Percentiles rank a stretch among this genome's conserved stretches.
phyloP scores from a whole-genome alignment of 2,329 filamentous ascomycete genomes.

The Fusarium acutatum region DNA sequence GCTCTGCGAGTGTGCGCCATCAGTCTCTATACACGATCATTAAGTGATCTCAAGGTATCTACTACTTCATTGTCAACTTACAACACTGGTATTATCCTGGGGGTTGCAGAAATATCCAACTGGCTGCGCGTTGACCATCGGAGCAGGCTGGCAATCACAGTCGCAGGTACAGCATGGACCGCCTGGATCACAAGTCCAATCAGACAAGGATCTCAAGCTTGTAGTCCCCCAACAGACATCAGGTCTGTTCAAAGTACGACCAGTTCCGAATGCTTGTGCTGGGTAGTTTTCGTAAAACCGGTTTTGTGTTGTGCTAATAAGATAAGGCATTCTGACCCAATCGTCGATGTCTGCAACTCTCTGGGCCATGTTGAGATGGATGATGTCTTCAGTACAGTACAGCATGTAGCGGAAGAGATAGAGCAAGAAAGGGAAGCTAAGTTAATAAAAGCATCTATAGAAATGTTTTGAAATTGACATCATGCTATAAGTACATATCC shows the following conservation, averaged over 20 bases:
- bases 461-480: neutral
- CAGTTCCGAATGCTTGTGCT: neutral
- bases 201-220: conserved; percentile 1
- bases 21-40: conserved; percentile 4
- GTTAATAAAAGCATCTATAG: too few species aligned
- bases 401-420: neutral
- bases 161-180: conserved; percentile 14
- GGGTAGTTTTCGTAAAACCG: neutral
- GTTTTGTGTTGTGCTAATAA: neutral
- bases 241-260: neutral
- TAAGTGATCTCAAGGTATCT: neutral
- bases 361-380: conserved; percentile 4
- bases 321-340: neutral
- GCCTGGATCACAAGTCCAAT: conserved; percentile 4
- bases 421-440: neutral
- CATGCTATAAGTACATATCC: neutral
- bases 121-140: neutral
- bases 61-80: neutral
- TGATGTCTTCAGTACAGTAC: neutral
- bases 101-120: neutral
- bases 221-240: conserved; percentile 7
- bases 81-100: neutral
- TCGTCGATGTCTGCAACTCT: conserved; percentile 20
- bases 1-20: neutral
- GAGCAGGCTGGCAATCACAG: neutral